A percentile compares a stretch with the other conserved stretches of the same genome.
Evolutionary conservation across 31 red algal genomes (phyloP).

Genomic region (Odonthalia washingtoniensis): DNA sequence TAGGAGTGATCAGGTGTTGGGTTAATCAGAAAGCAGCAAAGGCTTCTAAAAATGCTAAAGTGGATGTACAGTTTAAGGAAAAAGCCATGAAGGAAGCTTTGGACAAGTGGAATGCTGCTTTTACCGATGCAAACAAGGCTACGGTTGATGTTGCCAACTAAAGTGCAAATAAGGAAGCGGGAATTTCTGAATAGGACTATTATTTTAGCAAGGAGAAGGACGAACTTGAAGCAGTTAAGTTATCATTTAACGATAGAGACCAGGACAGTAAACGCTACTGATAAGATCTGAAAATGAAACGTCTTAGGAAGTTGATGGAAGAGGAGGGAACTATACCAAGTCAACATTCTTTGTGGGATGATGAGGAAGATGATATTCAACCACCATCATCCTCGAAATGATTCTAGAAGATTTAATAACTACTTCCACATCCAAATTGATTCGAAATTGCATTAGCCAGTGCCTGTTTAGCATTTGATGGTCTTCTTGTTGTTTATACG

Average conservation of each 20-base stretch:
- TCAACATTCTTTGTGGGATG: neutral
- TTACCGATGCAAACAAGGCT: neutral
- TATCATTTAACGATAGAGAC: constrained; percentile 4
- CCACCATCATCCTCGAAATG: neutral
- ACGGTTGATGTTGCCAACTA: constrained; percentile 20
- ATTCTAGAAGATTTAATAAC: neutral
- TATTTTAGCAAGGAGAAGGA: constrained; percentile 5
- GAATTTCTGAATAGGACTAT: constrained; percentile 22
- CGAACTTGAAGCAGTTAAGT: constrained; percentile 17
- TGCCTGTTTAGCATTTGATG: too few species aligned
- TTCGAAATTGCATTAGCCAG: too few species aligned
- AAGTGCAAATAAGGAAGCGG: neutral
- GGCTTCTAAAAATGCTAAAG: neutral
- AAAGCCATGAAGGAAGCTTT: neutral
- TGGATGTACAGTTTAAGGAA: neutral
- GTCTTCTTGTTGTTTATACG: too few species aligned
- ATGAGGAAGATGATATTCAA: neutral
- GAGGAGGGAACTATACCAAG: neutral
- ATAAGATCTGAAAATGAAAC: constrained; percentile 20
- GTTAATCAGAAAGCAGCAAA: too few species aligned
- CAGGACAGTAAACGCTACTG: constrained; percentile 16
- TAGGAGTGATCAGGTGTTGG: too few species aligned
- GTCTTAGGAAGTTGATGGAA: constrained; percentile 33
- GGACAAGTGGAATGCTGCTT: neutral
- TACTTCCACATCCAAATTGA: too few species aligned